A percentile compares a stretch with the other conserved stretches of the same genome.
These are phyloP conservation scores for Phytophthora cactorum DNA, from an alignment of 352 stramenopile genomes.

Conservation along the genomic window DNA sequence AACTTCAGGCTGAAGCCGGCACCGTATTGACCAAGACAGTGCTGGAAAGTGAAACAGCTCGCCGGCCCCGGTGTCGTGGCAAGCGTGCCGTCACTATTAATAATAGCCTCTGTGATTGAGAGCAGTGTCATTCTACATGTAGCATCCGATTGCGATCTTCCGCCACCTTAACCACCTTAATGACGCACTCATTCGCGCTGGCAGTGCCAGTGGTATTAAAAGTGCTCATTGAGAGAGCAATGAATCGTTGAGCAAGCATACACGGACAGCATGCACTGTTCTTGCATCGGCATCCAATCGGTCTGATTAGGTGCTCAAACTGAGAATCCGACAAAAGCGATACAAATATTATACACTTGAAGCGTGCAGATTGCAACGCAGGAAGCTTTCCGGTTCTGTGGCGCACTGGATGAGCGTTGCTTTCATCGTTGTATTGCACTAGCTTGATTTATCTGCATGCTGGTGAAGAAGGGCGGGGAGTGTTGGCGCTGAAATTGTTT, in stretches of 20 bases:
- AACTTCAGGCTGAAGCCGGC: constrained; percentile 2
- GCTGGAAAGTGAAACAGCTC: background rate
- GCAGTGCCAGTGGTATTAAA: too few relatives aligned
- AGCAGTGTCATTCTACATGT: too few relatives aligned
- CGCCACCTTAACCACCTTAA: too few relatives aligned
- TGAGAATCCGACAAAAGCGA: background rate
- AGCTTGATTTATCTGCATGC: too few relatives aligned
- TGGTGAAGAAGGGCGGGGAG: too few relatives aligned
- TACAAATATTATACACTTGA: too few relatives aligned
- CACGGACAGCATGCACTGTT: constrained; percentile 12
- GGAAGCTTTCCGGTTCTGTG: constrained; percentile 12
- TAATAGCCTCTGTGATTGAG: too few relatives aligned
- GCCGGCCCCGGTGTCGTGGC: background rate
- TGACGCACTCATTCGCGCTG: too few relatives aligned
- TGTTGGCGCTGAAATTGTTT: too few relatives aligned
- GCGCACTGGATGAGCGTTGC: background rate
- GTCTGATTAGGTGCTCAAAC: constrained; percentile 25
- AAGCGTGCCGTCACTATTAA: background rate
- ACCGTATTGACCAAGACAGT: constrained; percentile 11
- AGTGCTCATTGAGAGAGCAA: background rate
- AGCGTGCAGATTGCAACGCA: background rate
- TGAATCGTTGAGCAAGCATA: background rate
- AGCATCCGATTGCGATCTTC: too few relatives aligned
- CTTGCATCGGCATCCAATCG: constrained; percentile 39
- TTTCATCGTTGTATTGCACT: too few relatives aligned